Conservation (phyloP, 2,329 filamentous ascomycete species). For the Tolypocladium inflatum region DNA sequence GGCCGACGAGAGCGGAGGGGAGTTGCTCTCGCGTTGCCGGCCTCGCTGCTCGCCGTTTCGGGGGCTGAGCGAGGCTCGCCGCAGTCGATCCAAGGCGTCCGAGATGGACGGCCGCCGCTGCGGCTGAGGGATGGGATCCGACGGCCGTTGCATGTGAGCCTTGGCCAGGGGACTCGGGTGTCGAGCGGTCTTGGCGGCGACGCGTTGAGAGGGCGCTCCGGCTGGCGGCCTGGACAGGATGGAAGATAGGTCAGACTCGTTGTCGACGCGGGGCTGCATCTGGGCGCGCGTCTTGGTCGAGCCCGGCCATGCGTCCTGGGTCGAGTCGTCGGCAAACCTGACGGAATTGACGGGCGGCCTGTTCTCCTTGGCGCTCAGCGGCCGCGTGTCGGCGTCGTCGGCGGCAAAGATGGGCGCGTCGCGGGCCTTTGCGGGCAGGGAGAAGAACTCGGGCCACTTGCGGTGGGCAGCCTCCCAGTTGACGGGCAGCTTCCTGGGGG, state of each 20-base stretch:
- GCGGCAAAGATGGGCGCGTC: conserved; percentile 16
- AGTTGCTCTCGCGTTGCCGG: conserved; percentile 14
- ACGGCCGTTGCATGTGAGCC: conserved; percentile 20
- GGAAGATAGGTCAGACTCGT: conserved; percentile 39
- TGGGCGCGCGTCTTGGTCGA: conserved; percentile 34
- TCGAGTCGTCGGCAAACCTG: conserved; percentile 30
- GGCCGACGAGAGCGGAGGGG: conserved; percentile 26
- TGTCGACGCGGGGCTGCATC: conserved; percentile 46
- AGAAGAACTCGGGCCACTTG: conserved; percentile 44
- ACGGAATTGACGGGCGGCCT: conserved; percentile 24
- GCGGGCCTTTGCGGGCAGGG: conserved; percentile 24
- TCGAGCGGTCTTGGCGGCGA: conserved; percentile 16
- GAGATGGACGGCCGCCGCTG: conserved; percentile 20
- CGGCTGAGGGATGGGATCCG: conserved; percentile 13
- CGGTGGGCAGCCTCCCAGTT: conserved; percentile 37
- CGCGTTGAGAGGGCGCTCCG: conserved; percentile 14
- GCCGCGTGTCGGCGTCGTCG: conserved; percentile 24
- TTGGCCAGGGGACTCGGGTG: conserved; percentile 29
- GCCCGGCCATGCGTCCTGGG: conserved; percentile 28
- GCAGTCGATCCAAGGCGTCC: conserved; percentile 23
- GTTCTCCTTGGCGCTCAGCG: conserved; percentile 34
- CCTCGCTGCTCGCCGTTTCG: conserved; percentile 12
- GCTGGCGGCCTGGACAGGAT: conserved; percentile 30
- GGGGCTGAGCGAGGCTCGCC: conserved; percentile 24
- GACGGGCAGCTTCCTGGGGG: conserved; percentile 27